phyloP scores from a whole-genome alignment of 2,329 filamentous ascomycete genomes.

The Neopestalotiopsis clavispora region DNA sequence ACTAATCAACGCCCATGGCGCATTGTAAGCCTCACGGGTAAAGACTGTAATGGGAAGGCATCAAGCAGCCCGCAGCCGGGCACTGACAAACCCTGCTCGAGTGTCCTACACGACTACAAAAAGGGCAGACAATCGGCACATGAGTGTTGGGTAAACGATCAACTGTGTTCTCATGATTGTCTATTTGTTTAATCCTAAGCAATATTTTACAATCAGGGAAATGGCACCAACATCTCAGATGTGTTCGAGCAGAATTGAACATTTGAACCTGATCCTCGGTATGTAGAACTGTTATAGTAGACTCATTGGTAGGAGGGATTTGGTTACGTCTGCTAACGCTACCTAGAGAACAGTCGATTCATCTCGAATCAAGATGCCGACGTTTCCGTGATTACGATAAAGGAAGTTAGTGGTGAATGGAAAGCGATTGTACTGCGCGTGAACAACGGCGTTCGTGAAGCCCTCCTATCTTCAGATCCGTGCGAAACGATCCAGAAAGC shows the following conservation, averaged over 20 bases:
- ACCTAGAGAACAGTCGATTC: conserved; percentile 35
- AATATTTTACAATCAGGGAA: not conserved
- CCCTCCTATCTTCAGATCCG: conserved; percentile 29
- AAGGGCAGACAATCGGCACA: not conserved
- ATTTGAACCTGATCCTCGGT: conserved; percentile 24
- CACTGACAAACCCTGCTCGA: no score
- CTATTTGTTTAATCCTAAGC: not conserved
- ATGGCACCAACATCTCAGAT: not conserved
- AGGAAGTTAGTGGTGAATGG: conserved; percentile 25
- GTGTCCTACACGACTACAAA: not conserved
- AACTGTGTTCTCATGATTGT: not conserved
- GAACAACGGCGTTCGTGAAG: conserved; percentile 27
- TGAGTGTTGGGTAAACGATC: not conserved
- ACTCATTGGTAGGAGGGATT: not conserved
- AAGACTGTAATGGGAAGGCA: no score
- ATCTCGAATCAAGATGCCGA: conserved; percentile 31
- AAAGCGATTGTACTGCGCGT: conserved; percentile 32
- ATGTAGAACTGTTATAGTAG: conserved; percentile 6
- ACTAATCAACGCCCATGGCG: no score
- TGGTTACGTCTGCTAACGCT: not conserved
- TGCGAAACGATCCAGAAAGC: conserved; percentile 26
- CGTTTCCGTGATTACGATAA: conserved; percentile 30
- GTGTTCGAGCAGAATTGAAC: not conserved
- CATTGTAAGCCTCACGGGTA: no score
- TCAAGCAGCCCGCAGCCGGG: no score